Percentiles rank a stretch among this genome's conserved stretches.
Evolutionary conservation across 768 basidiomycete species (phyloP).

Genomic region (Collybiopsis confluens): DNA sequence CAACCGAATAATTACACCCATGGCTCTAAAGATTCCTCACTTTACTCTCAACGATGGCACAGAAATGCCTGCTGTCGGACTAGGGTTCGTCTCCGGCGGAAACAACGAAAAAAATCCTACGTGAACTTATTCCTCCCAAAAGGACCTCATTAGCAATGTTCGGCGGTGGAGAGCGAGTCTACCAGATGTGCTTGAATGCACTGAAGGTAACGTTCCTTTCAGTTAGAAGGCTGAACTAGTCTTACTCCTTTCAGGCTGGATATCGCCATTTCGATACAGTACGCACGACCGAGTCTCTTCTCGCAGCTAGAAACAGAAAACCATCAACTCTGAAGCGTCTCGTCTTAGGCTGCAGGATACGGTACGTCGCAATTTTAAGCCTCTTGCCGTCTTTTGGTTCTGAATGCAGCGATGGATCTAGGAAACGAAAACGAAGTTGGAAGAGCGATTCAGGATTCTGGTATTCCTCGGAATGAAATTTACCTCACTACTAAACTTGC

Average conservation of each 20-base stretch:
- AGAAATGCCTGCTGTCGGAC: slow-evolving; percentile 18
- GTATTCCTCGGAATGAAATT: slow-evolving; percentile 39
- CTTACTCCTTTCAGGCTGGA: neutral
- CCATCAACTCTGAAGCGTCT: neutral
- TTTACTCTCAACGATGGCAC: slow-evolving; percentile 17
- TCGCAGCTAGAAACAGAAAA: too few relatives aligned
- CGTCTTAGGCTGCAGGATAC: slow-evolving; percentile 5
- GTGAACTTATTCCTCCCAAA: slow-evolving; percentile 20
- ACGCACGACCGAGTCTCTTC: too few relatives aligned
- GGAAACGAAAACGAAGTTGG: slow-evolving; percentile 46
- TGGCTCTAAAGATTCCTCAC: slow-evolving; percentile 11
- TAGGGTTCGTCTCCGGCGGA: slow-evolving; percentile 22
- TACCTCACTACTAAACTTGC: slow-evolving; percentile 49
- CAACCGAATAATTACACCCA: neutral
- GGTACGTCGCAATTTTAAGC: neutral
- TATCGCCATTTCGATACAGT: slow-evolving; percentile 11
- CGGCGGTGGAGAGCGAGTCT: slow-evolving; percentile 35
- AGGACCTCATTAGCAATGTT: neutral
- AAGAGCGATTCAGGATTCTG: slow-evolving; percentile 38
- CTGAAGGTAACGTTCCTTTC: slow-evolving; percentile 22
- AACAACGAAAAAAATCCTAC: too few relatives aligned
- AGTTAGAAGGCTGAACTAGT: neutral
- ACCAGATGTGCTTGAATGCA: slow-evolving; percentile 30
- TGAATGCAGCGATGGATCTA: slow-evolving; percentile 4
- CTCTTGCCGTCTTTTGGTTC: neutral